These are phyloP conservation scores for Pichia sporocuriosa DNA, from an alignment of 805 yeast species.

Conservation along the genomic window DNA sequence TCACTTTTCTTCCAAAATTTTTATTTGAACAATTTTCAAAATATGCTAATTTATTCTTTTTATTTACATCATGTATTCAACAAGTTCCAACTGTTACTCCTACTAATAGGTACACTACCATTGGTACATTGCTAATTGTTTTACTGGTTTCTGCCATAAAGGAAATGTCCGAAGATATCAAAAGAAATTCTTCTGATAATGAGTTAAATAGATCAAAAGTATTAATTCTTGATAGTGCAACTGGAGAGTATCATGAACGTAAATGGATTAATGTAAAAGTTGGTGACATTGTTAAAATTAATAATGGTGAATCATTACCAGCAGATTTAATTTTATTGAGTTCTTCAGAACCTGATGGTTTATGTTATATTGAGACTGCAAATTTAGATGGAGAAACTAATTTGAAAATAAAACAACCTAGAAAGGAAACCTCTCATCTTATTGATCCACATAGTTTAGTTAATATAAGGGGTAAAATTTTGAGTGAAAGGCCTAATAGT, in stretches of 20 bases:
- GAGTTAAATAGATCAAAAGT: slow-evolving; percentile 75
- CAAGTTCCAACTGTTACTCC: slow-evolving; percentile 97
- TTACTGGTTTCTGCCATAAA: slow-evolving; percentile 86
- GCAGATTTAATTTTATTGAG: slow-evolving; percentile 82
- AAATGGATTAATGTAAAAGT: slow-evolving; percentile 86
- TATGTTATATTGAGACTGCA: slow-evolving; percentile 96
- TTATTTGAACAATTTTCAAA: slow-evolving; percentile 94
- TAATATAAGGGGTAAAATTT: slow-evolving; percentile 48
- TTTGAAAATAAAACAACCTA: slow-evolving; percentile 87
- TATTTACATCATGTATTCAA: slow-evolving; percentile 88
- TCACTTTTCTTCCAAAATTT: slow-evolving; percentile 92
- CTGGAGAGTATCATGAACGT: slow-evolving; percentile 57
- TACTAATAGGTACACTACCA: slow-evolving; percentile 91
- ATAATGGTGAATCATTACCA: slow-evolving; percentile 86
- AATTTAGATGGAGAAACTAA: slow-evolving; percentile 97
- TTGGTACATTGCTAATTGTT: slow-evolving; percentile 82
- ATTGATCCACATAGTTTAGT: slow-evolving; percentile 59
- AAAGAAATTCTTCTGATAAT: slow-evolving; percentile 79
- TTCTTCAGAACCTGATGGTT: slow-evolving; percentile 96
- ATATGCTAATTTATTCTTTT: slow-evolving; percentile 90
- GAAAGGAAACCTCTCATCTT: slow-evolving; percentile 64
- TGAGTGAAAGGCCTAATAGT: slow-evolving; percentile 90
- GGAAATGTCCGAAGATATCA: slow-evolving; percentile 85
- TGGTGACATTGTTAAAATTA: slow-evolving; percentile 84
- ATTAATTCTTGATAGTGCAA: slow-evolving; percentile 48